These are phyloP conservation scores for Colletotrichum chlorophyti DNA, from an alignment of 2,329 filamentous ascomycete species.

Conservation along the genomic window DNA sequence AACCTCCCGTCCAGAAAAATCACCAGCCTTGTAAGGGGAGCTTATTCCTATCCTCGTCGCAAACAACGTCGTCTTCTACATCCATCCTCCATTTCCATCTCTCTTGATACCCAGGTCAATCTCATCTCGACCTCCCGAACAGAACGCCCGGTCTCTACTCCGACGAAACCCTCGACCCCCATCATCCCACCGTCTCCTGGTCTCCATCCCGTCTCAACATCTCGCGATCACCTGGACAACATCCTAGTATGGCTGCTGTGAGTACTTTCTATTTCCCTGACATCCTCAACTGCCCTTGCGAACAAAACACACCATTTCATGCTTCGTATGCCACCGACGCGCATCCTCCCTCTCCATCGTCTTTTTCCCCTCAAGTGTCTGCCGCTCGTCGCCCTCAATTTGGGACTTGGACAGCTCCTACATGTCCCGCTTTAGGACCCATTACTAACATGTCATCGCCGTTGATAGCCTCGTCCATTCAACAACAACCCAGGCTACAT, in stretches of 20 bases:
- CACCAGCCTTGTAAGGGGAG: constrained; percentile 31
- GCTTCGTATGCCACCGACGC: not conserved
- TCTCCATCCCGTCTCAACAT: constrained; percentile 14
- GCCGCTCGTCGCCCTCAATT: not conserved
- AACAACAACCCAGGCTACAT: constrained; percentile 65
- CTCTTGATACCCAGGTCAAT: constrained; percentile 30
- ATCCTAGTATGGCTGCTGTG: constrained; percentile 31
- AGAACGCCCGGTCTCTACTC: constrained; percentile 16
- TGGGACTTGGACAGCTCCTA: constrained; percentile 12
- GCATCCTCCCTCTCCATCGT: not conserved
- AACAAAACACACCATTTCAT: not conserved
- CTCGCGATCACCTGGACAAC: constrained; percentile 26
- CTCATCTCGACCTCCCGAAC: constrained; percentile 12
- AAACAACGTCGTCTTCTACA: constrained; percentile 28
- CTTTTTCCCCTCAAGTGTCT: too few relatives aligned
- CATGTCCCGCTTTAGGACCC: constrained; percentile 12
- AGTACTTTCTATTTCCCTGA: constrained; percentile 13
- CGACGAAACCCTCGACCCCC: constrained; percentile 22
- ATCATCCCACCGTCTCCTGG: constrained; percentile 18
- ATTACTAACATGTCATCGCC: constrained; percentile 22
- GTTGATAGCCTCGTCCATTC: constrained; percentile 48
- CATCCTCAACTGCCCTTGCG: too few relatives aligned
- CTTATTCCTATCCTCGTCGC: constrained; percentile 29
- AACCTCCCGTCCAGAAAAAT: constrained; percentile 32
- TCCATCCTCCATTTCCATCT: constrained; percentile 27